Base-by-base conservation (phyloP, 2,329 filamentous ascomycete genomes). In the Ciborinia camelliae region DNA sequence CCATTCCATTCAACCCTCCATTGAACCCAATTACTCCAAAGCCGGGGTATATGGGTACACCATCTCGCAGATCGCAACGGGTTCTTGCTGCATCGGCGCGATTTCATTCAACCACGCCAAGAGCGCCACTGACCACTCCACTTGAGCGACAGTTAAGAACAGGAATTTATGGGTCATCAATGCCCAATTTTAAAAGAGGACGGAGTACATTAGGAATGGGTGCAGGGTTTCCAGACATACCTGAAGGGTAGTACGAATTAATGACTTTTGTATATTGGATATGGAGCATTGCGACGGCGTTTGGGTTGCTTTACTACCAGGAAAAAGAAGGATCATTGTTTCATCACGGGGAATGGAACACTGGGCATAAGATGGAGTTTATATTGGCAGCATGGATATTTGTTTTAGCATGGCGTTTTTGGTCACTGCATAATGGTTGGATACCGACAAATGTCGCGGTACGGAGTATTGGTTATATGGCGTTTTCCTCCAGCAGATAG, bases 101-200 rank as follows among this genome's bases (percentile, higher is more conserved):
- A 37, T 70, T 76, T 54, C 75, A 77, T 76, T 67, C 80, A 10
- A 81, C 79, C 4, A 81, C 79, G 5, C 79, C 79, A 4, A 74
- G 75, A 62, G 78, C 75, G 20, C 78, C 79, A 18, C 71, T 81
- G 8, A 77, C 79, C 8, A 78, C 77, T 0, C 77, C 80, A n/a
- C 73, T 80, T n/a, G 77, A 79, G 65, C 71, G 73, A 32, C 75
- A 77, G 43, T 70, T 77, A 3, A 72, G 75, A 48, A 71, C 70
- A 51, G 70, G 72, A 45, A 74, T 71, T 65, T 71, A 70, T 35
- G 71, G 71, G n/a, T 66, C 70, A 26, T 35, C 62, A 45, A 35
- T 69, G 2, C 65, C 66, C 28, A 67, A 68, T 48, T 58, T 64
- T 61, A 67, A 69, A 28, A 70, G 62, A 60, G 66, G 66, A 30